Base-by-base conservation (phyloP, 106 monocot species). In the Allium fistulosum region DNA sequence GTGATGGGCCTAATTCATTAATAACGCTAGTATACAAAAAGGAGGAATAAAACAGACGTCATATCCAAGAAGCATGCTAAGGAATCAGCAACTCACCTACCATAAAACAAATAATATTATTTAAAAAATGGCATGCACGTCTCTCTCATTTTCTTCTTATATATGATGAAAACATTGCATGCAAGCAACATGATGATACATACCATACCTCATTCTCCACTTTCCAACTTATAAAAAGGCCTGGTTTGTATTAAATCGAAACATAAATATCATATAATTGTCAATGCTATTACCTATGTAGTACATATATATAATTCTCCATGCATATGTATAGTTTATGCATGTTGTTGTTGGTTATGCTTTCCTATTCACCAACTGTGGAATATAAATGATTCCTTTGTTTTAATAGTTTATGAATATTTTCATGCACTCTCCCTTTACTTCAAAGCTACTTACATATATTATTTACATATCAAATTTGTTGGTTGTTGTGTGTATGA, bases 51-150 rank as follows among this genome's bases (percentile, higher is more conserved):
- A 66, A 66, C 37, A 52, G 52, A 52, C 52, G 66, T 49, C 66
- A 52, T 49, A 51, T 52, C 66, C 66, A 66, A 66, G 66, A 66
- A 51, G 66, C 66, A 66, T 52, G 66, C 66, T 52, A 52, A 66
- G 50, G 52, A 66, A 66, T 51, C 52, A 66, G 66, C 66, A 2
- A n/a, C 45, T 49, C 49, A 3, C 49, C n/a, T 49, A n/a, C 10
- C n/a, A 2, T 13, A 37, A 61, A 61, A 61, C 3, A 18, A 26
- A 26, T n/a, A 28, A 14, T 9, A 69, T 16, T 48, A 63, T 63
- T 56, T 55, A 59, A 59, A 71, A 68, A 69, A 74, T 65, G 64
- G 57, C 80, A 80, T 80, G 80, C 80, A 80, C 74, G 75, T 80
- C 74, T 65, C 71, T 59, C 53, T 80, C 75, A 71, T 70, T 17